These are phyloP conservation scores for Pinus tabuliformis DNA, from an alignment of 75 land plant species.

Conservation along the genomic window DNA sequence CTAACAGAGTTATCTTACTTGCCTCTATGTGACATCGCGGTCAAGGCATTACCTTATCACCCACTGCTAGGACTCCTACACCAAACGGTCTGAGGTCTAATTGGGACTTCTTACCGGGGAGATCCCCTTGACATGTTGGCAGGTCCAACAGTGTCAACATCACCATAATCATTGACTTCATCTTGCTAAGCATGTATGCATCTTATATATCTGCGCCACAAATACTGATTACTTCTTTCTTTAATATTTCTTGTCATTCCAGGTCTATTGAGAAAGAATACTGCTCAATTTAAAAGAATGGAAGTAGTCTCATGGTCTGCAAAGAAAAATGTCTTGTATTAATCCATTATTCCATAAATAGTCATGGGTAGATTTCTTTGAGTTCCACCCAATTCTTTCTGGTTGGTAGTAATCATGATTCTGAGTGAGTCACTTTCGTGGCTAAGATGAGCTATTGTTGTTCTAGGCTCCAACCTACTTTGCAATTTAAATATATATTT, in stretches of 20 bases:
- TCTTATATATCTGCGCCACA: slow-evolving; percentile 10
- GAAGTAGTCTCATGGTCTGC: slow-evolving; percentile 68
- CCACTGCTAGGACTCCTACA: too few relatives aligned
- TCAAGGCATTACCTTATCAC: too few relatives aligned
- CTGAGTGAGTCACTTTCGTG: slow-evolving; percentile 32
- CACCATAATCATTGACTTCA: slow-evolving; percentile 8
- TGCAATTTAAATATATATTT: slow-evolving; percentile 30
- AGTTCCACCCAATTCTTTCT: background rate
- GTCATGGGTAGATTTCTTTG: slow-evolving; percentile 21
- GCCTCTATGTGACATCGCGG: too few relatives aligned
- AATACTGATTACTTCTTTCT: slow-evolving; percentile 21
- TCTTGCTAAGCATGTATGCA: slow-evolving; percentile 17
- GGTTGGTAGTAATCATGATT: slow-evolving; percentile 27
- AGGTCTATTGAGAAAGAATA: slow-evolving; percentile 27
- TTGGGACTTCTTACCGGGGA: too few relatives aligned
- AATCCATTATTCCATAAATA: slow-evolving; percentile 51
- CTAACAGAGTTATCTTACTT: too few relatives aligned
- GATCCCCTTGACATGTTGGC: too few relatives aligned
- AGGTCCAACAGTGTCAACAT: too few relatives aligned
- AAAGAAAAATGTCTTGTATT: slow-evolving; percentile 71
- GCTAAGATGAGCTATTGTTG: slow-evolving; percentile 14
- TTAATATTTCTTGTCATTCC: slow-evolving; percentile 19
- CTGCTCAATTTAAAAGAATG: slow-evolving; percentile 25
- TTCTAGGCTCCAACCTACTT: slow-evolving; percentile 7
- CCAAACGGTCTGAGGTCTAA: too few relatives aligned